Evolutionary conservation across 441 rosid genomes (phyloP), one percentile per base, ranked within the genome.

Genomic region (Croton setiger): DNA sequence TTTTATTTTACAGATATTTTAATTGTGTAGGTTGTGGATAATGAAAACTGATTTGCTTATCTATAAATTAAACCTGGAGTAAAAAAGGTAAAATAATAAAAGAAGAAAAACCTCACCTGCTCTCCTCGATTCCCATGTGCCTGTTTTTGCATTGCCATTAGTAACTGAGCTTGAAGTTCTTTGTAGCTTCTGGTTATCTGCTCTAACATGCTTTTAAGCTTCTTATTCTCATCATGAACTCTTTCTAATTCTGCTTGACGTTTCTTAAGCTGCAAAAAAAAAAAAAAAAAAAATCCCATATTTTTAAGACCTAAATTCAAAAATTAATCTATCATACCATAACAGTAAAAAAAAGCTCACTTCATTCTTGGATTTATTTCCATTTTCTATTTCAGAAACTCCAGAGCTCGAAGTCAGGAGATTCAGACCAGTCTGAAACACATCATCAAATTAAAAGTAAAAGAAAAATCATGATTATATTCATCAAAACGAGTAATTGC

Each of bases 141-240:
- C 67, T 83, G 91, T 60, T 82, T 85, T 60, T 85, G 89, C 82
- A 82, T 85, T 39, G 85, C 84, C 71, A 85, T 59, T 71, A 83
- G 67, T 47, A 93, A 81, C 75, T 88, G 89, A 77, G 80, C 73
- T 53, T 87, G 90, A 15, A 93, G 81, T 48, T 82, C 86, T 39
- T 67, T 77, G 83, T 83, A 90, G 51, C 70, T 84, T 74, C 56
- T 74, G 31, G 81, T 77, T 64, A 83, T 78, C 80, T 83, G 87
- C 56, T 80, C 87, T 77, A 93, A 73, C 90, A 69, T 67, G 80
- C 65, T 77, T 74, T 76, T 80, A 67, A 93, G 80, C 69, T 79
- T 85, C 69, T 68, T 78, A 69, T 90, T 93, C 80, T 93, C 98
- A 49, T 88, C 87, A 14, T 83, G 83, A 64, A 85, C 79, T 64